Percentiles rank a stretch among this genome's conserved stretches.
phyloP scores from a whole-genome alignment of 1,284 basidiomycete species.

The Puccinia polysora region DNA sequence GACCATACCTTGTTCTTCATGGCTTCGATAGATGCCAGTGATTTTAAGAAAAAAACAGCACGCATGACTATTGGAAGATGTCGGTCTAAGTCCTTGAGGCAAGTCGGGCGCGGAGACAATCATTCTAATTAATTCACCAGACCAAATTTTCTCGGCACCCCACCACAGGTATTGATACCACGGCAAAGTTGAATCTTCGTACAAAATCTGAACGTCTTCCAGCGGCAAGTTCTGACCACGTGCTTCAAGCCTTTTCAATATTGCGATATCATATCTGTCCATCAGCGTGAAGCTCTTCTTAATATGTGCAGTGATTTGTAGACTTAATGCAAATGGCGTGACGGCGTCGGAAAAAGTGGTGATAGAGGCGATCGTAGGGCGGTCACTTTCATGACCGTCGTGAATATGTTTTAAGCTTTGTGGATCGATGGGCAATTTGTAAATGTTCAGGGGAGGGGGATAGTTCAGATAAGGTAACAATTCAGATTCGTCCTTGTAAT shows the following conservation, averaged over 20 bases:
- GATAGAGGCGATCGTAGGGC: constrained; percentile 36
- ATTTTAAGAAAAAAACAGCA: constrained; percentile 42
- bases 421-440: constrained; percentile 42
- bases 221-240: constrained; percentile 10
- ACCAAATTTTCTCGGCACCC: constrained; percentile 47
- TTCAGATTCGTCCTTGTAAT: constrained; percentile 43
- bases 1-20: constrained; percentile 38
- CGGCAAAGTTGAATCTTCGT: constrained; percentile 27
- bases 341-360: constrained; percentile 25
- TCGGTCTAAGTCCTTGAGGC: constrained; percentile 17
- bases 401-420: constrained; percentile 36
- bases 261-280: constrained; percentile 40
- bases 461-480: constrained; percentile 8
- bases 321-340: constrained; percentile 45
- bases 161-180: constrained; percentile 47
- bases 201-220: constrained; percentile 17
- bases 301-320: constrained; percentile 46
- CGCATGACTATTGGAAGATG: not conserved
- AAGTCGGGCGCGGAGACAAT: constrained; percentile 24
- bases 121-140: constrained; percentile 47
- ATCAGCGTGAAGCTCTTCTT: constrained; percentile 29
- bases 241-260: constrained; percentile 15
- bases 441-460: constrained; percentile 14
- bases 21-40: constrained; percentile 31
- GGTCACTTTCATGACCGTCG: constrained; percentile 25